These are phyloP conservation scores for Paraglomus occultum DNA, from an alignment of 192 early-diverging fungal species.

Conservation along the genomic window DNA sequence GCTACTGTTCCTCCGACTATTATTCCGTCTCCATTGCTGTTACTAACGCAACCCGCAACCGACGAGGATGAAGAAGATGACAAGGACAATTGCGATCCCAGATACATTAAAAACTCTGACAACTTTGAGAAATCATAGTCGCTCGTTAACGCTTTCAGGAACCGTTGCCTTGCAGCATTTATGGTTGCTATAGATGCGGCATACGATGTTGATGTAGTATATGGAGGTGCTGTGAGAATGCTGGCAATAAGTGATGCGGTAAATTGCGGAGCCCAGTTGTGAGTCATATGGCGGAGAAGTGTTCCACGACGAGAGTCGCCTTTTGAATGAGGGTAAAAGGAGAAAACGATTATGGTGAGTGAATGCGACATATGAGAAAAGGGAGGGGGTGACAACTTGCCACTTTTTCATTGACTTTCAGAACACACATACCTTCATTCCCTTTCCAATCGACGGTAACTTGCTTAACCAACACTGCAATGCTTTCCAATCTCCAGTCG, in stretches of 20 bases:
- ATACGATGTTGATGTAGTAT: constrained; percentile 34
- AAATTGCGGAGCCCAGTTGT: constrained; percentile 55
- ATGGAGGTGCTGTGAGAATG: constrained; percentile 43
- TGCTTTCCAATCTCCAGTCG: constrained; percentile 71
- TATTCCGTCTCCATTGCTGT: constrained; percentile 29
- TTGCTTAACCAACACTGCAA: constrained; percentile 63
- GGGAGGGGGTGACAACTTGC: not conserved
- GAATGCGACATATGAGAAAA: not conserved
- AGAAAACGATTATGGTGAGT: not conserved
- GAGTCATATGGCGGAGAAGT: constrained; percentile 46
- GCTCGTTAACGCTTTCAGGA: constrained; percentile 53
- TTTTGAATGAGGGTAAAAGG: constrained; percentile 6
- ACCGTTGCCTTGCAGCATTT: constrained; percentile 35
- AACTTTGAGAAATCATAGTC: constrained; percentile 66
- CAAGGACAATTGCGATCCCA: constrained; percentile 48
- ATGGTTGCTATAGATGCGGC: constrained; percentile 31
- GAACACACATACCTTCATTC: constrained; percentile 45
- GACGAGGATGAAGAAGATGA: constrained; percentile 39
- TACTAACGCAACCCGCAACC: constrained; percentile 47
- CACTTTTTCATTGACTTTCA: not conserved
- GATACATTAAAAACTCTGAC: constrained; percentile 62
- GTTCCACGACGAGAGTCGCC: constrained; percentile 49
- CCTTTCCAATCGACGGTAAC: constrained; percentile 67
- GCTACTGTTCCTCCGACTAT: not conserved
- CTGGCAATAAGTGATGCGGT: constrained; percentile 48